phyloP scores from a whole-genome alignment of 108 stramenopile species.

The Stephanodiscus minutulus region DNA sequence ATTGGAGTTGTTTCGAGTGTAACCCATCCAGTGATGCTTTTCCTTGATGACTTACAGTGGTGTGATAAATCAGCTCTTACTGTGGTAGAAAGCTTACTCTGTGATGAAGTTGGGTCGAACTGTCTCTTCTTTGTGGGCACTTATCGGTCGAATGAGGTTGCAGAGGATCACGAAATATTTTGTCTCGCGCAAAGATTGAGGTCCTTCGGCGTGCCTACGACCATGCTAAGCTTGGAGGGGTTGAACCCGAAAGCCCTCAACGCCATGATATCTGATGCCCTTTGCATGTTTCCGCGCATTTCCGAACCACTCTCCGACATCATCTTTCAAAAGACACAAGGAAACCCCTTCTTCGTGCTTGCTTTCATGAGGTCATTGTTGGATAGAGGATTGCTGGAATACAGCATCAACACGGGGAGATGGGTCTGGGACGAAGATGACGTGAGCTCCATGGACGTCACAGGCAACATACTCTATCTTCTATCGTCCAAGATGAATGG shows the following conservation, averaged over 20 bases:
- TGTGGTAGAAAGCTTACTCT: constrained; percentile 33
- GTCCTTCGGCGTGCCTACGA: constrained; percentile 10
- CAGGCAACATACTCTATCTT: too few species aligned
- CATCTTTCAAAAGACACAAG: constrained; percentile 33
- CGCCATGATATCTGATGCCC: too few species aligned
- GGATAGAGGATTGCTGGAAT: too few species aligned
- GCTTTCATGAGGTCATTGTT: constrained; percentile 35
- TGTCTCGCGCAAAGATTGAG: constrained; percentile 17
- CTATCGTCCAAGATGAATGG: constrained; percentile 32
- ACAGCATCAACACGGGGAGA: constrained; percentile 32
- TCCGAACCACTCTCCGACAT: too few species aligned
- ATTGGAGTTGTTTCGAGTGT: too few species aligned
- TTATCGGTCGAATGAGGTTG: constrained; percentile 30
- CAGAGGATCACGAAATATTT: too few species aligned
- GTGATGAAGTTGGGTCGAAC: constrained; percentile 18
- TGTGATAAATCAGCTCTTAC: too few species aligned
- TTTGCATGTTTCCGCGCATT: constrained; percentile 24
- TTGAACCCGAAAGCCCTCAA: constrained; percentile 31
- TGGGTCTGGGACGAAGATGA: too few species aligned
- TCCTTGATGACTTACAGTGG: too few species aligned
- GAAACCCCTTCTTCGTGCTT: constrained; percentile 32
- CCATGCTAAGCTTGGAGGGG: background rate
- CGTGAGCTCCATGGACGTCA: too few species aligned
- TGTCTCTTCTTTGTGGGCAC: constrained; percentile 43
- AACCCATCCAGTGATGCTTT: too few species aligned